Base-by-base conservation (phyloP, 1,284 basidiomycete genomes). In the Athelia sp. region DNA sequence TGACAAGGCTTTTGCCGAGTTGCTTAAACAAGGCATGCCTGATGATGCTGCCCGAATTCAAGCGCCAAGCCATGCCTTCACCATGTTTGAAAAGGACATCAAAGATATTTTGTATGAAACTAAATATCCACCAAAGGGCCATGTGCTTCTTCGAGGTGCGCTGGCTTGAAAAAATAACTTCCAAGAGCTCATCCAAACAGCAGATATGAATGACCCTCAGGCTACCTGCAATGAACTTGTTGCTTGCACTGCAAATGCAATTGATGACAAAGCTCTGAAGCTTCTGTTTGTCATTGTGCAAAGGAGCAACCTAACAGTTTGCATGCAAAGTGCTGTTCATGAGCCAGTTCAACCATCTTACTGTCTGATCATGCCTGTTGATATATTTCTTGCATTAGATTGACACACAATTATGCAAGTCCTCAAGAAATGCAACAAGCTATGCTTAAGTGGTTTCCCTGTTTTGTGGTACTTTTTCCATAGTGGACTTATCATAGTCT, bases 391-490 rank as follows among this genome's bases (percentile, higher is more conserved):
- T 6, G 19, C 6, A 40, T 40, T 40, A 8, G 6, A 21, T 21
- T 40, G 6, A 40, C 8, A 21, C 36, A 21, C 8, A 40, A 8
- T 4, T 4, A 40, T 40, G 36, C 8, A 34, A 34, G 11, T 34
- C 32, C 32, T 17, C 6, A 17, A n/a, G 36, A 40, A 17, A 40
- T 40, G 15, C 36, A 40, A 21, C 6, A 21, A 21, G 36, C 15
- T 17, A 40, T 40, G 36, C 6, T 40, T 6, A 9, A 21, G 15
- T 40, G 36, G 8, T 40, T 40, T n/a, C 36, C 36, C 9, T n/a
- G n/a, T 54, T 19, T 52, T 53, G 52, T 58, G 51, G 45, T 50
- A 51, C 53, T 29, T 29, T n/a, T n/a, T n/a, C n/a, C n/a, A n/a
- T n/a, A n/a, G n/a, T n/a, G n/a, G n/a, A n/a, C n/a, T n/a, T n/a